Conservation (phyloP, 106 monocot genomes). For the Iris macrosiphon region DNA sequence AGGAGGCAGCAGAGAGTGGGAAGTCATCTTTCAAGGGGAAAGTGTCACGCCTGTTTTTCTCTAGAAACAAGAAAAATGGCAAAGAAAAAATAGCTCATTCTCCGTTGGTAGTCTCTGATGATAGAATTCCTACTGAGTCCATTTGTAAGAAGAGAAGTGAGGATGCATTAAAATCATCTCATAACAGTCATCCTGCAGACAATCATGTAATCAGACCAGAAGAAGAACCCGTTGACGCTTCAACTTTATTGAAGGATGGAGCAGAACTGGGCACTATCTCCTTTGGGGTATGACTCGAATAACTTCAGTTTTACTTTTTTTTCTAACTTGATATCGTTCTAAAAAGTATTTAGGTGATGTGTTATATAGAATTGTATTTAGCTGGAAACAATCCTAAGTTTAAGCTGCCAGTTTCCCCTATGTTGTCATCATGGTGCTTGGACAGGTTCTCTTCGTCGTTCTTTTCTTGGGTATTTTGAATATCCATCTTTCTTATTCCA, state of each 20-base stretch:
- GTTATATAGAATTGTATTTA: background rate
- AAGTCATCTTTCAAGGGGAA: constrained; percentile 66
- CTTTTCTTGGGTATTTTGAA: background rate
- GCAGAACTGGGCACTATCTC: constrained; percentile 13
- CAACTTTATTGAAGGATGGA: constrained; percentile 7
- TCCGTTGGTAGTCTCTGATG: constrained; percentile 3
- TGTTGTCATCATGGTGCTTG: no score
- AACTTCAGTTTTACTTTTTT: background rate
- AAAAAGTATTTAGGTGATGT: background rate
- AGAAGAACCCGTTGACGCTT: constrained; percentile 4
- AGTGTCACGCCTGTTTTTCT: constrained; percentile 66
- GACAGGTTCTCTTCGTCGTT: no score
- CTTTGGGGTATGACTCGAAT: constrained; percentile 26
- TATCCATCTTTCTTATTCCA: background rate
- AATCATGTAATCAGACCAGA: background rate
- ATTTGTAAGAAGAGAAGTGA: background rate
- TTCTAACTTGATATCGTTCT: background rate
- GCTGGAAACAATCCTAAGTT: background rate
- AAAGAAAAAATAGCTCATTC: constrained; percentile 30
- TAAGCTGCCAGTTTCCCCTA: background rate
- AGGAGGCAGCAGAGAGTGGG: constrained; percentile 25
- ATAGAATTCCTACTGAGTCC: constrained; percentile 6
- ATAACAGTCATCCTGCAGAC: constrained; percentile 4
- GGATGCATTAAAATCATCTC: constrained; percentile 3
- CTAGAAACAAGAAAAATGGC: constrained; percentile 46